phyloP scores from a whole-genome alignment of 2,329 filamentous ascomycete species.

The Monilinia fructicola region DNA sequence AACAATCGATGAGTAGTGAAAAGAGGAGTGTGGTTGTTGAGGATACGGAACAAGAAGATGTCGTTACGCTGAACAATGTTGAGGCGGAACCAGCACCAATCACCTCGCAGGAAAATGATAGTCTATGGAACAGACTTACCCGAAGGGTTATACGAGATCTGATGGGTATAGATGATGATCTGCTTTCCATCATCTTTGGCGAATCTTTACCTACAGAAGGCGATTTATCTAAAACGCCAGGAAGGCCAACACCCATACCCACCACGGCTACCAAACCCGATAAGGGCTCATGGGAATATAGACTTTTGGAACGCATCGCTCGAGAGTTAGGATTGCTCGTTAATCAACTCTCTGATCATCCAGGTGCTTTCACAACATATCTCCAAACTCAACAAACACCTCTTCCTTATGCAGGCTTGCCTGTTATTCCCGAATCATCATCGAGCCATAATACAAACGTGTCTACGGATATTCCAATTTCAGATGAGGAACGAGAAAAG shows the following conservation, averaged over 20 bases:
- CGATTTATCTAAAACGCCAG: constrained; percentile 37
- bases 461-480: background rate
- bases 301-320: constrained; percentile 79
- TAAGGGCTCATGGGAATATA: constrained; percentile 67
- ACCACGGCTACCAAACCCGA: constrained; percentile 29
- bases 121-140: constrained; percentile 78
- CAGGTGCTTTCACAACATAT: constrained; percentile 86
- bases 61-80: constrained; percentile 37
- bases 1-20: constrained; percentile 58
- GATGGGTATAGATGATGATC: constrained; percentile 83
- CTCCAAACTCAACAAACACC: constrained; percentile 61
- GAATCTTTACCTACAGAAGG: constrained; percentile 63
- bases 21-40: constrained; percentile 38
- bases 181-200: constrained; percentile 84
- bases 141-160: constrained; percentile 83
- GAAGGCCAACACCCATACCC: constrained; percentile 24
- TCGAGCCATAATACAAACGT: background rate
- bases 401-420: constrained; percentile 76
- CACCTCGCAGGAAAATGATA: constrained; percentile 56
- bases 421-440: constrained; percentile 57
- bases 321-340: constrained; percentile 83
- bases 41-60: constrained; percentile 39
- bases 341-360: constrained; percentile 79
- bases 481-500: constrained; percentile 1
- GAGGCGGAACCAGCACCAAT: constrained; percentile 33